phyloP scores from a whole-genome alignment of 306 rosid genomes.

The Argentina anserina region DNA sequence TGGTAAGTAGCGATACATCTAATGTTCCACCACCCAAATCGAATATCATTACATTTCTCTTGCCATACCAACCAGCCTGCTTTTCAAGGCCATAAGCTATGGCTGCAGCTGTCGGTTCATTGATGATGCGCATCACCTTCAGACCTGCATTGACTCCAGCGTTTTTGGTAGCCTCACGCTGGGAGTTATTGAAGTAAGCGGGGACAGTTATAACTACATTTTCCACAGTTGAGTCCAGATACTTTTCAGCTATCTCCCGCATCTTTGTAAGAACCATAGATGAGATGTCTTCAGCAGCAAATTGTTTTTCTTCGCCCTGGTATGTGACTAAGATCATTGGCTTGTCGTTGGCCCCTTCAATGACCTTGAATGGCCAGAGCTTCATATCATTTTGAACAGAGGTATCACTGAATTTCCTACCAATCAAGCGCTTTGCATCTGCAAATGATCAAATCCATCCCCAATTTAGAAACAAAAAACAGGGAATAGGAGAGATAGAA shows the following conservation, averaged over 20 bases:
- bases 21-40: background rate
- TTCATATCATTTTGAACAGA: background rate
- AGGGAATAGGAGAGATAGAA: background rate
- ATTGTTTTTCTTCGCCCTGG: background rate
- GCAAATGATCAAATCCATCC: background rate
- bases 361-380: background rate
- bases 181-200: background rate
- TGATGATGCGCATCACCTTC: background rate
- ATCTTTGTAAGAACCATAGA: background rate
- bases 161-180: background rate
- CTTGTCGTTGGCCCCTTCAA: background rate
- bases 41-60: background rate
- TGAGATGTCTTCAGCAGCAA: background rate
- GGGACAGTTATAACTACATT: background rate
- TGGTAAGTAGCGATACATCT: background rate
- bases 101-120: background rate
- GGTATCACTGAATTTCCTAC: background rate
- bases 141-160: background rate
- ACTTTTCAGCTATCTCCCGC: background rate
- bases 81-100: background rate
- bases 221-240: background rate
- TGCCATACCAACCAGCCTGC: background rate
- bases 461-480: too few relatives aligned
- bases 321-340: background rate
- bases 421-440: background rate